These are phyloP conservation scores for Lepiota brunneoincarnata DNA, from an alignment of 768 basidiomycete genomes.

Conservation along the genomic window DNA sequence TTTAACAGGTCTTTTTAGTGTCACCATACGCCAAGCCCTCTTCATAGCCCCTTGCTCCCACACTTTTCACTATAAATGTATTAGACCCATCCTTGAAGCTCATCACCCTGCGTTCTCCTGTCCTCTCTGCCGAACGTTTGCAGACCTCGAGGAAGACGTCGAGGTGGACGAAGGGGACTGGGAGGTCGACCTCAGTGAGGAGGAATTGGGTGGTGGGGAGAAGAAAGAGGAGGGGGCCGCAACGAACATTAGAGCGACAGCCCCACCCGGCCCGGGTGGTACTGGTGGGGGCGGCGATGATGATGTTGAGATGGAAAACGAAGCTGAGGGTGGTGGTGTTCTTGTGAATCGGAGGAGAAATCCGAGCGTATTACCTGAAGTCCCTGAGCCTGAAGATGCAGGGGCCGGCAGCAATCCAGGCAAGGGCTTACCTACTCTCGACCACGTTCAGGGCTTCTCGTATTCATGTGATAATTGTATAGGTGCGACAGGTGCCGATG, in stretches of 20 bases:
- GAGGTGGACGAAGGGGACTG: slow-evolving; percentile 49
- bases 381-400: background rate
- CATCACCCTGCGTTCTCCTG: slow-evolving; percentile 95
- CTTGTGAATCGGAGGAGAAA: slow-evolving; percentile 13
- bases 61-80: slow-evolving; percentile 96
- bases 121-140: slow-evolving; percentile 92
- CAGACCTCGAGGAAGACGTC: slow-evolving; percentile 94
- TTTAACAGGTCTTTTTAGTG: slow-evolving; percentile 61
- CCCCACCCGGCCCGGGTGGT: slow-evolving; percentile 16
- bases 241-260: slow-evolving; percentile 16
- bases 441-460: slow-evolving; percentile 16
- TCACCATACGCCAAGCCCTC: slow-evolving; percentile 91
- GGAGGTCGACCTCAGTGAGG: slow-evolving; percentile 23
- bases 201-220: slow-evolving; percentile 16
- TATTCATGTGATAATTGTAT: too few species aligned
- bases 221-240: slow-evolving; percentile 12
- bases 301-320: slow-evolving; percentile 34
- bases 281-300: slow-evolving; percentile 2
- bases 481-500: too few species aligned
- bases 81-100: slow-evolving; percentile 83
- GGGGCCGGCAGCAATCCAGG: slow-evolving; percentile 2
- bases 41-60: slow-evolving; percentile 99
- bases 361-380: slow-evolving; percentile 6
- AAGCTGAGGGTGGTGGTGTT: slow-evolving; percentile 31
- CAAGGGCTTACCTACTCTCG: too few species aligned